Conservation (phyloP, 2,329 filamentous ascomycete genomes). For the Sporothrix brunneoviolacea region DNA sequence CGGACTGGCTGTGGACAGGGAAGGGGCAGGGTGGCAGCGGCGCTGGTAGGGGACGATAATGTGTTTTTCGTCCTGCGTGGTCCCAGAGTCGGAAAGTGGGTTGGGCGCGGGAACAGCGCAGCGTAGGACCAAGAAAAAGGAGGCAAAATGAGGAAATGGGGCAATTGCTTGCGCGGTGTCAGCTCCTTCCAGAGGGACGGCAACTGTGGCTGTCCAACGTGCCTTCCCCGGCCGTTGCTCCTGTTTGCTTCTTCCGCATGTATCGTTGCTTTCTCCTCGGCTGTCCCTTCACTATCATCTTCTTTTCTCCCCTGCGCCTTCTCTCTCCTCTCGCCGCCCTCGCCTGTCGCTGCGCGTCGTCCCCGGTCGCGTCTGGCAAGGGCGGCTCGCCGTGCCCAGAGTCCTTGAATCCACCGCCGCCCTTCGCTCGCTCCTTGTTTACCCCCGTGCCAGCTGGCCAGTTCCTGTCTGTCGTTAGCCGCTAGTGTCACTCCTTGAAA, state of each 20-base stretch:
- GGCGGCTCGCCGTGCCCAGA: background rate
- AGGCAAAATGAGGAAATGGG: too few relatives aligned
- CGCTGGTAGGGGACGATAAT: background rate
- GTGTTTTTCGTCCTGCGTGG: background rate
- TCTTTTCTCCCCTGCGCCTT: too few relatives aligned
- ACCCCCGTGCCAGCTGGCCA: constrained; percentile 1
- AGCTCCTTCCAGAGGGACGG: too few relatives aligned
- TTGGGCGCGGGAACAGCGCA: background rate
- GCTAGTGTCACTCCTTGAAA: constrained; percentile 4
- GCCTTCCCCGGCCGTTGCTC: background rate
- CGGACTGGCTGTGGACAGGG: background rate
- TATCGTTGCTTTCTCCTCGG: too few relatives aligned
- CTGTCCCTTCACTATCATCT: too few relatives aligned
- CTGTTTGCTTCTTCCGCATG: too few relatives aligned
- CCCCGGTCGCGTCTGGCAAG: constrained; percentile 1
- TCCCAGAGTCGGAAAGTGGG: background rate
- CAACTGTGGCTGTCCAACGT: background rate
- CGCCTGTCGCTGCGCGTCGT: too few relatives aligned
- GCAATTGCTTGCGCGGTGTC: too few relatives aligned
- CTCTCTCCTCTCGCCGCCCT: too few relatives aligned
- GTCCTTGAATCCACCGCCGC: too few relatives aligned
- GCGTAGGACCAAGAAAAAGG: background rate
- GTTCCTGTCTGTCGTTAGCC: background rate
- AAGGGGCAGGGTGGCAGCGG: too few relatives aligned
- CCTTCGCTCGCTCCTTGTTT: too few relatives aligned